A percentile compares a stretch with the other conserved stretches of the same genome.
Evolutionary conservation across 768 basidiomycete genomes (phyloP).

Genomic region (Lentinula boryana): DNA sequence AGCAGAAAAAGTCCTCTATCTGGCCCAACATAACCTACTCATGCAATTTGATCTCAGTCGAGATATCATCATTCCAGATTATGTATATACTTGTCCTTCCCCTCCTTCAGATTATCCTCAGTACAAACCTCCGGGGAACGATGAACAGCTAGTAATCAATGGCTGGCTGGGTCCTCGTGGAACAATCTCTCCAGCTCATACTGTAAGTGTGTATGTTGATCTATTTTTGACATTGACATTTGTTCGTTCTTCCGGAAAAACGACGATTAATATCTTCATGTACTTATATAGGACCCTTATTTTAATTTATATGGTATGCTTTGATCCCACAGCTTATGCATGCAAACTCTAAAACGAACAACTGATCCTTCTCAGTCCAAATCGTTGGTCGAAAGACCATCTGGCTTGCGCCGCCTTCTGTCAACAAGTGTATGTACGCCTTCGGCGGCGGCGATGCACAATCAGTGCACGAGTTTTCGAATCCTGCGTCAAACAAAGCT

Average conservation of each 20-base stretch:
- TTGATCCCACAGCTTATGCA: not conserved
- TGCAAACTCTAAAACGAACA: slow-evolving; percentile 4
- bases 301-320: slow-evolving; percentile 80
- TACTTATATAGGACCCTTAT: slow-evolving; percentile 70
- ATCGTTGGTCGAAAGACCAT: slow-evolving; percentile 85
- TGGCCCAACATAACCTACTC: slow-evolving; percentile 88
- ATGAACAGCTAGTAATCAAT: slow-evolving; percentile 63
- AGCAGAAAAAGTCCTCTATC: slow-evolving; percentile 47
- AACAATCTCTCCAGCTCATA: slow-evolving; percentile 87
- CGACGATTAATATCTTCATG: slow-evolving; percentile 1
- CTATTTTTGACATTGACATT: slow-evolving; percentile 4
- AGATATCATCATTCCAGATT: slow-evolving; percentile 85
- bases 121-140: slow-evolving; percentile 63
- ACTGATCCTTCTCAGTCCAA: slow-evolving; percentile 51
- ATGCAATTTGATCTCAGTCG: slow-evolving; percentile 68
- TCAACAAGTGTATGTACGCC: slow-evolving; percentile 55
- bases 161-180: slow-evolving; percentile 79
- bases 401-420: slow-evolving; percentile 80
- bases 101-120: slow-evolving; percentile 34
- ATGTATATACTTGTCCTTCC: slow-evolving; percentile 64
- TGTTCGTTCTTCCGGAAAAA: not conserved
- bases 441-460: slow-evolving; percentile 19
- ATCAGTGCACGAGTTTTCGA: slow-evolving; percentile 10
- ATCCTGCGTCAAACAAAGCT: slow-evolving; percentile 31
- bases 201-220: slow-evolving; percentile 31